phyloP scores from a whole-genome alignment of 192 early-diverging fungal genomes.

The Chytriomyces confervae region DNA sequence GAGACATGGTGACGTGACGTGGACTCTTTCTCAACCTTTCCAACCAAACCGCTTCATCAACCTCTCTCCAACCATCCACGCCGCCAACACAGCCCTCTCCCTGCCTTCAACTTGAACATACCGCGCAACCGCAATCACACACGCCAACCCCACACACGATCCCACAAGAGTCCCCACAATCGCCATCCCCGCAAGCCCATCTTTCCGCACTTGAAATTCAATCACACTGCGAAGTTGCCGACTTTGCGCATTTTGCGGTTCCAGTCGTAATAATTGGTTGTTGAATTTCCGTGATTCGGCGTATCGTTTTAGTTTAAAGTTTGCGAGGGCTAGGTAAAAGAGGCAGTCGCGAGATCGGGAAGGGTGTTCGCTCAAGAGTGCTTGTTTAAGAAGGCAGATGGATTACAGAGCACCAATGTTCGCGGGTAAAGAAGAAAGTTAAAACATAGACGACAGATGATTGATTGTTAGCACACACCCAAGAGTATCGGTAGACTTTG shows the following conservation, averaged over 20 bases:
- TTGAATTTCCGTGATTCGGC: constrained; percentile 77
- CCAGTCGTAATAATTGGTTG: constrained; percentile 78
- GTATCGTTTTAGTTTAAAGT: constrained; percentile 89
- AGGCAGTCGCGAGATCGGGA: constrained; percentile 90
- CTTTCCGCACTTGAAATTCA: constrained; percentile 78
- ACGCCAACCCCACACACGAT: constrained; percentile 64
- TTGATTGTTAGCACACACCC: constrained; percentile 49
- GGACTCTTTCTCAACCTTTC: background rate
- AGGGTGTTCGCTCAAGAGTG: constrained; percentile 79
- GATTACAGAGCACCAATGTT: background rate
- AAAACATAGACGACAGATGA: too few species aligned
- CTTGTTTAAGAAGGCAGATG: background rate
- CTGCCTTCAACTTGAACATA: background rate
- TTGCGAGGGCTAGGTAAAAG: constrained; percentile 92
- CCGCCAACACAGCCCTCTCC: background rate
- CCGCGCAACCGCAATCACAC: constrained; percentile 1
- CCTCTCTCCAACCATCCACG: background rate
- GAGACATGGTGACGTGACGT: background rate
- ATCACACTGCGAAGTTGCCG: constrained; percentile 73
- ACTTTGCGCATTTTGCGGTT: constrained; percentile 86
- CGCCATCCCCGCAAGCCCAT: constrained; percentile 89
- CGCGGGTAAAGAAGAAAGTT: too few species aligned
- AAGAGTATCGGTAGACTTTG: constrained; percentile 78
- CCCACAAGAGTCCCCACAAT: constrained; percentile 81
- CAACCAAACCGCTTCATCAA: background rate